Percentiles rank a stretch among this genome's conserved stretches.
Conservation (phyloP, 2,329 filamentous ascomycete genomes). For the Trichoderma afroharzianum region DNA sequence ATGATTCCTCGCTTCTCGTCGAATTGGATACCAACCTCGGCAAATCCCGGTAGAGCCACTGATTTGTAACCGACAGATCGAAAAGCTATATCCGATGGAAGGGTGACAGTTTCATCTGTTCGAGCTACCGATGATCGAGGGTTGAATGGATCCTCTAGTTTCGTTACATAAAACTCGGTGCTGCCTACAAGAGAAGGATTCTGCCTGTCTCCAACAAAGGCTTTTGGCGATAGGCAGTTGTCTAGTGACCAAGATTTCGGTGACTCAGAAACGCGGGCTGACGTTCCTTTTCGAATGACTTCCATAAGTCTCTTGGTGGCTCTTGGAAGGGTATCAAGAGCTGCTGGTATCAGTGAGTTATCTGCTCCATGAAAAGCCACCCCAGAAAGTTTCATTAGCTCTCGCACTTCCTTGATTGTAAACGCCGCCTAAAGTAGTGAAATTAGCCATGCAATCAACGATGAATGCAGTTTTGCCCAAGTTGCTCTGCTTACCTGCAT, state of each 20-base stretch:
- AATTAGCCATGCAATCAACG: neutral
- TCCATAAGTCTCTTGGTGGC: conserved; percentile 75
- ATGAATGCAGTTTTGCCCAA: neutral
- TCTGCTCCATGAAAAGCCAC: conserved; percentile 71
- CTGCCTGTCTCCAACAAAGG: conserved; percentile 54
- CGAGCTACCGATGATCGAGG: conserved; percentile 45
- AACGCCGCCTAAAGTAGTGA: conserved; percentile 67
- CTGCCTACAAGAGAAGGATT: conserved; percentile 52
- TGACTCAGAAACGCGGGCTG: conserved; percentile 28
- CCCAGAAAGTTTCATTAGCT: conserved; percentile 72
- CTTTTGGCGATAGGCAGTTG: conserved; percentile 75
- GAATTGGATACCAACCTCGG: conserved; percentile 72
- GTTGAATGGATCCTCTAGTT: conserved; percentile 54
- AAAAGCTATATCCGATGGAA: conserved; percentile 74
- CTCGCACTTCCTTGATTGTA: conserved; percentile 90
- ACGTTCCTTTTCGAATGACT: conserved; percentile 72
- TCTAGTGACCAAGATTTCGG: conserved; percentile 77
- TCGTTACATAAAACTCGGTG: conserved; percentile 64
- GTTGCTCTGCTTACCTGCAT: conserved; percentile 60
- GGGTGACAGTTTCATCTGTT: conserved; percentile 46
- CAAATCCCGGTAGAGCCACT: conserved; percentile 69
- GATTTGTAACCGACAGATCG: conserved; percentile 95
- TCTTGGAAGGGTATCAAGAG: conserved; percentile 68
- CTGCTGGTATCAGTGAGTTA: conserved; percentile 60
- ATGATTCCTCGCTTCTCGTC: conserved; percentile 71